Conservation (phyloP, 2,329 filamentous ascomycete genomes). For the Microdochium paspali region DNA sequence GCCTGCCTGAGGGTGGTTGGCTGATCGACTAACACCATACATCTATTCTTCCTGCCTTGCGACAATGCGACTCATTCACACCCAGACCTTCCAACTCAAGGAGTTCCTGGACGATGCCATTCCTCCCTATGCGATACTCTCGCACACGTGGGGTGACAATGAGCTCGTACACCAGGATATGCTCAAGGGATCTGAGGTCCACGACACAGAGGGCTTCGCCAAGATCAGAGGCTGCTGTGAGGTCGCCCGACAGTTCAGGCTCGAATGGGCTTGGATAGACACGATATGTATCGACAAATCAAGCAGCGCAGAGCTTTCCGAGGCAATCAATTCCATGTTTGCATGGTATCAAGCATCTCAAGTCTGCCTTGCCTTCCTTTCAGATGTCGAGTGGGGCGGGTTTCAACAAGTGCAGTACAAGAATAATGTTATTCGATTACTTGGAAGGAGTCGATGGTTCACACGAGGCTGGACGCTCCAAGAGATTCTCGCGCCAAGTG, state of each 20-base stretch:
- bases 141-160: conserved; percentile 3
- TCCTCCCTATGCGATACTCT: conserved; percentile 3
- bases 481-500: not conserved
- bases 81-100: not conserved
- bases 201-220: not conserved
- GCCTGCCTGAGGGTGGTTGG: too few relatives aligned
- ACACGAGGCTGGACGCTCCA: not conserved
- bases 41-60: too few relatives aligned
- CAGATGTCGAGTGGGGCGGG: not conserved
- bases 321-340: conserved; percentile 1
- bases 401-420: not conserved
- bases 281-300: conserved; percentile 1
- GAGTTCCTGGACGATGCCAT: not conserved
- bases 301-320: conserved; percentile 1
- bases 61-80: not conserved
- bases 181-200: not conserved
- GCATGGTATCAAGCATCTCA: not conserved
- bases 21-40: too few relatives aligned
- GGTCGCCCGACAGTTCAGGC: not conserved
- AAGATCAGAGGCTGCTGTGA: conserved; percentile 1
- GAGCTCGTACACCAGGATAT: conserved; percentile 2
- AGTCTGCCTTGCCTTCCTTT: conserved; percentile 1
- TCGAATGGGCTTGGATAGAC: conserved; percentile 1
- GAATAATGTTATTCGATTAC: not conserved
- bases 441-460: not conserved